phyloP scores from a whole-genome alignment of 2,329 filamentous ascomycete genomes.

The Trichophyton simii region DNA sequence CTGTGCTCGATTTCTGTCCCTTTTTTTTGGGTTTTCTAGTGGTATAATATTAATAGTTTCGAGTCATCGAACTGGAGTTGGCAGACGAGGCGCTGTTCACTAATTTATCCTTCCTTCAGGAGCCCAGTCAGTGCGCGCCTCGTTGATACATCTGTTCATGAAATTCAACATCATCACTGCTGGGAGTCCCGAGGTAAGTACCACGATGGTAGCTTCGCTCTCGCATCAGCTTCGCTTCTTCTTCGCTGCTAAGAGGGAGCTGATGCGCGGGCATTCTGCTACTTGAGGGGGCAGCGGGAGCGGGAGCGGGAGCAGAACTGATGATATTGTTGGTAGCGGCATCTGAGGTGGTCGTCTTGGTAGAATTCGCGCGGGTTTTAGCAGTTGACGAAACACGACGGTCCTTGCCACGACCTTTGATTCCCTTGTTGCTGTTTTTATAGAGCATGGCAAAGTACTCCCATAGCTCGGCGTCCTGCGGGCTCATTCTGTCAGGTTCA shows the following conservation, averaged over 20 bases:
- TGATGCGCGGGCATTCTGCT: not conserved
- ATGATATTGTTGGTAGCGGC: not conserved
- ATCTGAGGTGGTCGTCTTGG: not conserved
- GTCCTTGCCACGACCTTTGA: constrained; percentile 88
- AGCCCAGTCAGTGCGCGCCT: constrained; percentile 2
- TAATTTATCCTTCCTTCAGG: not conserved
- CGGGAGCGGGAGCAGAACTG: not conserved
- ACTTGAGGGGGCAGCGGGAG: not conserved
- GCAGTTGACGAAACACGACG: constrained; percentile 34
- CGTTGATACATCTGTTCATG: constrained; percentile 13
- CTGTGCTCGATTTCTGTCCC: not conserved
- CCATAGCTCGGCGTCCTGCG: constrained; percentile 63
- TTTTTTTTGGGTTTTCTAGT: not conserved
- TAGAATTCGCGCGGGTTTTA: constrained; percentile 14
- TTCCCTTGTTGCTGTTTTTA: constrained; percentile 97
- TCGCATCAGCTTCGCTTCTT: constrained; percentile 4
- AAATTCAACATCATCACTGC: constrained; percentile 14
- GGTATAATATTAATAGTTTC: not conserved
- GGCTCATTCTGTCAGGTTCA: constrained; percentile 50
- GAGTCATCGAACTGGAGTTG: not conserved
- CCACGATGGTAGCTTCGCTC: constrained; percentile 9
- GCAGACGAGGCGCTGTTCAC: not conserved
- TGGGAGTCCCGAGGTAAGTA: constrained; percentile 12
- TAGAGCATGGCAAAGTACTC: constrained; percentile 79
- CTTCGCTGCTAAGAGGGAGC: not conserved